Percentiles rank a stretch among this genome's conserved stretches.
These are phyloP conservation scores for Rubia occidens DNA, from an alignment of 305 asterid genomes.

Conservation along the genomic window DNA sequence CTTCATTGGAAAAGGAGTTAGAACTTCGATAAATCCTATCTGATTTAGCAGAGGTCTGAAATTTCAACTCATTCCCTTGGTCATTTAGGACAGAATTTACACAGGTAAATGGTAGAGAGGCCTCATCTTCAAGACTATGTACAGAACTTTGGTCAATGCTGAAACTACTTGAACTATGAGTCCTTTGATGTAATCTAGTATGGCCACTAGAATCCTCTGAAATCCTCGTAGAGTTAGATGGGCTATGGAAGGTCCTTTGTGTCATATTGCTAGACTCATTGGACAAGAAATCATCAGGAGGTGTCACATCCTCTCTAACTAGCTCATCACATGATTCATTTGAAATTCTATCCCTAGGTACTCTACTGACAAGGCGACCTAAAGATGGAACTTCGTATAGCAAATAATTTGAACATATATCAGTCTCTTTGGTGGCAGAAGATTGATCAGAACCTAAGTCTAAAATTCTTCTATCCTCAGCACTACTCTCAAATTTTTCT, in stretches of 20 bases:
- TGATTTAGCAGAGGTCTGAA: slow-evolving; percentile 71
- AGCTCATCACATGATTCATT: slow-evolving; percentile 34
- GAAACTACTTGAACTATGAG: slow-evolving; percentile 37
- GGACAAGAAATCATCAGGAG: slow-evolving; percentile 30
- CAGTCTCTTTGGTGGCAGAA: slow-evolving; percentile 35
- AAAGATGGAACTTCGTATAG: slow-evolving; percentile 33
- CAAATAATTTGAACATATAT: slow-evolving; percentile 31
- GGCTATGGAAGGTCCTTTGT: slow-evolving; percentile 29
- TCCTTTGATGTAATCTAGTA: slow-evolving; percentile 30
- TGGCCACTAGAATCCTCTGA: slow-evolving; percentile 41
- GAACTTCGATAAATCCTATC: slow-evolving; percentile 74
- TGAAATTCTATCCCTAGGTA: slow-evolving; percentile 23
- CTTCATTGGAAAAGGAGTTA: slow-evolving; percentile 84
- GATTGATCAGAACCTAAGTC: slow-evolving; percentile 45
- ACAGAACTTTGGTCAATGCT: slow-evolving; percentile 32
- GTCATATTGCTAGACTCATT: slow-evolving; percentile 34
- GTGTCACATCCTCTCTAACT: slow-evolving; percentile 32
- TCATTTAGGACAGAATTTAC: slow-evolving; percentile 52
- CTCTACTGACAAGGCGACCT: slow-evolving; percentile 28
- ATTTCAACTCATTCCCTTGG: slow-evolving; percentile 58
- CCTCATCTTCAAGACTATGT: slow-evolving; percentile 50
- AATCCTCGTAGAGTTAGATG: slow-evolving; percentile 31
- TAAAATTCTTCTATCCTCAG: slow-evolving; percentile 42
- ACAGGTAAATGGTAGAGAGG: slow-evolving; percentile 48
- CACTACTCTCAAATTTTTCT: slow-evolving; percentile 42